Conservation (phyloP, 352 stramenopile species). For the Pythium aristosporum region DNA sequence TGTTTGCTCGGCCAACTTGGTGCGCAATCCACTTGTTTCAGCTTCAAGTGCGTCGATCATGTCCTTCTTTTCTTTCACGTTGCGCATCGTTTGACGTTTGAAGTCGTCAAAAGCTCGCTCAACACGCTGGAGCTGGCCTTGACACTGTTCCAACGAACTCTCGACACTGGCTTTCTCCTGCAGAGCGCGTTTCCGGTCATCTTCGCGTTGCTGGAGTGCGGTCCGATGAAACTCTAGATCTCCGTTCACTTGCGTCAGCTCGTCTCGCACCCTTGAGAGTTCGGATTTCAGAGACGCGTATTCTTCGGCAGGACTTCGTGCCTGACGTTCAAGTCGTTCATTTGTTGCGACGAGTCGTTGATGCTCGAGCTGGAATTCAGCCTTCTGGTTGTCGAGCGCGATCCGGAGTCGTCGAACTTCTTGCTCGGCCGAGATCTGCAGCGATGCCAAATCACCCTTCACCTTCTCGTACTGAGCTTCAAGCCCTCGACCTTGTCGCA, state of each 20-base stretch:
- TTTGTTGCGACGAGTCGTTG: constrained; percentile 27
- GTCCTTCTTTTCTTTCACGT: constrained; percentile 40
- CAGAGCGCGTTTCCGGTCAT: not conserved
- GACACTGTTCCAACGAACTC: constrained; percentile 22
- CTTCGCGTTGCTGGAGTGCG: constrained; percentile 11
- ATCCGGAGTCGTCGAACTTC: constrained; percentile 45
- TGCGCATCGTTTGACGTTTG: constrained; percentile 52
- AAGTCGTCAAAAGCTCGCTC: constrained; percentile 33
- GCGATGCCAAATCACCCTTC: constrained; percentile 36
- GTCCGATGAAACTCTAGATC: constrained; percentile 21
- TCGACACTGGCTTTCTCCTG: constrained; percentile 14
- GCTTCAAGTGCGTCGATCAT: constrained; percentile 42
- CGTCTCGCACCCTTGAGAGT: constrained; percentile 10
- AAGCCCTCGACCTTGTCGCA: constrained; percentile 26
- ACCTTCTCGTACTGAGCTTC: constrained; percentile 46
- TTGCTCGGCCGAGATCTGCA: constrained; percentile 42
- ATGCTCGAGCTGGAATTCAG: constrained; percentile 26
- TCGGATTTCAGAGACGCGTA: constrained; percentile 6
- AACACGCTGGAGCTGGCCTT: constrained; percentile 24
- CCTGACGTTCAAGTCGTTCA: constrained; percentile 26
- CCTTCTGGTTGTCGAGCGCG: constrained; percentile 32
- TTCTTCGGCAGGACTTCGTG: constrained; percentile 10
- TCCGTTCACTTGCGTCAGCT: constrained; percentile 10
- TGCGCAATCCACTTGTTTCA: constrained; percentile 25
- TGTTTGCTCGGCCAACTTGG: constrained; percentile 19